These are phyloP conservation scores for Mycena amicta DNA, from an alignment of 768 basidiomycete genomes.

Conservation along the genomic window DNA sequence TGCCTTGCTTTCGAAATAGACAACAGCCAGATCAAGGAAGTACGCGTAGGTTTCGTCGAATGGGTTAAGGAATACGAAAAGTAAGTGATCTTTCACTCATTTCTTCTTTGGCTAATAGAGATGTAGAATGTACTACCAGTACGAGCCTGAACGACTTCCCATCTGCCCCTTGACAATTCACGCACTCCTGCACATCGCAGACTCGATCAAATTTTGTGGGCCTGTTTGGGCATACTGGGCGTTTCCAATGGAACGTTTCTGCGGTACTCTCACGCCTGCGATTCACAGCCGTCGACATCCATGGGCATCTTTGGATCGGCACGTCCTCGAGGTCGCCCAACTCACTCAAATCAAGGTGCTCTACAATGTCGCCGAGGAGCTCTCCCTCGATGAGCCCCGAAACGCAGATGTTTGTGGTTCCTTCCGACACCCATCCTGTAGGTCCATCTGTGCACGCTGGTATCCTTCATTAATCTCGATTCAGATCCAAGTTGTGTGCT, in stretches of 20 bases:
- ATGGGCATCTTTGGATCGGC: conserved; percentile 1
- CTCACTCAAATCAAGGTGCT: conserved; percentile 1
- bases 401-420: too few relatives aligned
- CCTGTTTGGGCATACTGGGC: conserved; percentile 26
- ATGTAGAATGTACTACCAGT: conserved; percentile 26
- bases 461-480: background rate
- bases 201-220: conserved; percentile 33
- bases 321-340: conserved; percentile 2
- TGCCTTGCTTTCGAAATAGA: conserved; percentile 22
- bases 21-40: background rate
- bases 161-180: conserved; percentile 25
- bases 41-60: background rate
- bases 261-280: conserved; percentile 3
- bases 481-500: conserved; percentile 32
- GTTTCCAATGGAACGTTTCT: background rate
- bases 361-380: conserved; percentile 2
- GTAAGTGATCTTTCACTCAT: background rate
- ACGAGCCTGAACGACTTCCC: conserved; percentile 9
- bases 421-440: too few relatives aligned
- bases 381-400: too few relatives aligned
- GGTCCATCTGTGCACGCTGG: too few relatives aligned
- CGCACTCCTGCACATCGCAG: conserved; percentile 30
- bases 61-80: conserved; percentile 35
- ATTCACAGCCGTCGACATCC: conserved; percentile 8
- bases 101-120: background rate